Evolutionary conservation across 805 yeast species (phyloP), one percentile per base, ranked within the genome.

Genomic region (Kodamaea neixiangensis): DNA sequence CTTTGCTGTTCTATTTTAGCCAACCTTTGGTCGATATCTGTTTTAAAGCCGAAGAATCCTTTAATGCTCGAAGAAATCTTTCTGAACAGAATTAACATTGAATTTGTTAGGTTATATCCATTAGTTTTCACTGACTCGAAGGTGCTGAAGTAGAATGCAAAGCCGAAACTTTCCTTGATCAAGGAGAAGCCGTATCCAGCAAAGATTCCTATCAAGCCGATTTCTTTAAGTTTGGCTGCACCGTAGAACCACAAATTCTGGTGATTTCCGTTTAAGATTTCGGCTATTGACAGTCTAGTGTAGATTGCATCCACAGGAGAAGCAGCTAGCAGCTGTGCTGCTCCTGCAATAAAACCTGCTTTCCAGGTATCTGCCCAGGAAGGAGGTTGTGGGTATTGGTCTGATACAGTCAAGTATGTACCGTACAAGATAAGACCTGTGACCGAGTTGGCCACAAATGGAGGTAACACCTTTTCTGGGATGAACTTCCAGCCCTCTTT

Each of bases 301-400:
- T 86, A 87, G 2, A 93, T 82, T 6, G 97, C 97, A 68, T 93
- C 97, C 3, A 93, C 76, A 0, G 98, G 98, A 1, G 97, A 93
- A 1, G 97, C 96, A 0, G 89, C 92, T 14, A 89, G 69, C n/a
- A 96, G 87, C 59, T 94, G 97, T 19, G 84, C 82, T 0, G 86
- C 82, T 1, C 97, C 97, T 0, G 97, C 97, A 0, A 89, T 56
- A 50, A 85, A 82, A 0, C 98, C 98, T 0, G 97, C 89, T 44
- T 82, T 67, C 67, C 89, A 81, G 0, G 90, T 83, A 58, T 88
- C 90, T 50, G 59, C 48, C 74, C 79, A 68, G 3, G 64, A 61
- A 2, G 51, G 51, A 1, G 51, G 51, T 14, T 48, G 51, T 49
- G 62, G 64, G 10, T 13, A 43, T 18, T 20, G 33, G 51, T 73